Conservation (phyloP, 345 rosid species). For the Lumnitzera racemosa region DNA sequence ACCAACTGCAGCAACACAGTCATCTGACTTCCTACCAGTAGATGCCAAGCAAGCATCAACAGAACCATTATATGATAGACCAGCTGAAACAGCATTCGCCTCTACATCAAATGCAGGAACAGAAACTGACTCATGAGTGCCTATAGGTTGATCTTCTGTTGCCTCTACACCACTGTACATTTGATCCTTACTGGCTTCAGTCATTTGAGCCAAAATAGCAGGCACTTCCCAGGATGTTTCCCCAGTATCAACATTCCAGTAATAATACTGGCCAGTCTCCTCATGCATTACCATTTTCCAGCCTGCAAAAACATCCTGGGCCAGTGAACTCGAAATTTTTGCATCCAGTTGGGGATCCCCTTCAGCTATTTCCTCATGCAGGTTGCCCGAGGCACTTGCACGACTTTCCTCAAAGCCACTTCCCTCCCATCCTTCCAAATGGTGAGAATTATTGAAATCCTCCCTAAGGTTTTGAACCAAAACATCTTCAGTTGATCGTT, state of each 20-base stretch:
- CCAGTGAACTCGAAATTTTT: constrained; percentile 32
- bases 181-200: constrained; percentile 19
- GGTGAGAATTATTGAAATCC: constrained; percentile 19
- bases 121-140: constrained; percentile 14
- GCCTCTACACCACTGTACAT: constrained; percentile 19
- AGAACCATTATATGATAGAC: background rate
- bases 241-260: constrained; percentile 94
- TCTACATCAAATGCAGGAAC: constrained; percentile 19
- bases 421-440: constrained; percentile 20
- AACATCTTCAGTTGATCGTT: constrained; percentile 23
- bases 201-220: constrained; percentile 34
- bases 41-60: no score
- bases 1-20: constrained; percentile 4
- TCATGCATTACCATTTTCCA: constrained; percentile 93
- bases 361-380: constrained; percentile 25
- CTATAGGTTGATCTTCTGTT: constrained; percentile 21
- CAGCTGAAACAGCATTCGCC: constrained; percentile 1
- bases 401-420: constrained; percentile 22
- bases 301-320: constrained; percentile 40
- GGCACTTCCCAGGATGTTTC: constrained; percentile 98
- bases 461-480: constrained; percentile 18
- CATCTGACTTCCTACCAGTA: background rate
- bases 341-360: constrained; percentile 27
- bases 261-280: constrained; percentile 79
- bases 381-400: constrained; percentile 17